Base-by-base conservation (phyloP, 2,329 filamentous ascomycete genomes). In the Penicillium sp. region DNA sequence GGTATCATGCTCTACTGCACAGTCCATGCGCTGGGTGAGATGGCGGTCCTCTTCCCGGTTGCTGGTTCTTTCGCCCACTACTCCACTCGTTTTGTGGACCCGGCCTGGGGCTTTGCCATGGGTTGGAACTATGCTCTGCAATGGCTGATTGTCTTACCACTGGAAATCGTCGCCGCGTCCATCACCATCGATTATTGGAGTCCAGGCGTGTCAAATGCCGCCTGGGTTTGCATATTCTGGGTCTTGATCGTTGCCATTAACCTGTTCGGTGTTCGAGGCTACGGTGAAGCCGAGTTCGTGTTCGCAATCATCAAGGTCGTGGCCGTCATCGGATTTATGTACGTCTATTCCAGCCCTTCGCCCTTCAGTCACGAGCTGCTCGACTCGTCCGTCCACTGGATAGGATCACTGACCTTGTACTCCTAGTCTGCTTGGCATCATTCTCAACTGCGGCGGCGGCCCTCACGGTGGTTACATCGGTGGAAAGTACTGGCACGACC, bases 71-170 rank as follows among this genome's bases (percentile, higher is more conserved):
- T 96, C 62, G 87, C 88, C 1, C 83, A 88, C 6, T 96, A 90
- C 69, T 93, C 90, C 13, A 95, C 88, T 19, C 81, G 91, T 13
- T 96, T 97, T 58, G 68, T 97, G 13, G 89, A 96, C 59, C 91
- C 90, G 1, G 90, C 90, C 0, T 95, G 63, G 88, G 89, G 89
- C 0, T 94, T 94, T 60, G 87, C 88, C 32, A 94, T 95, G 86
- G 89, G 88, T 11, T 94, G 88, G 88, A 94, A 94, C 58, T 94
- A 95, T 63, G 87, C 86, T 4, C 64, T 95, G 52, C 86, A 94
- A 67, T 95, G 90, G 90, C 76, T 94, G 2, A 77, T 88, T 23
- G 81, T 90, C 0, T 67, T 95, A 20, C 89, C 89, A 0, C 73
- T 94, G 25, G 89, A 95, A 64, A 84, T 95, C 41, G 87, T 94